Conservation (phyloP, 1,284 basidiomycete species). For the Leccinum griseonigrum region DNA sequence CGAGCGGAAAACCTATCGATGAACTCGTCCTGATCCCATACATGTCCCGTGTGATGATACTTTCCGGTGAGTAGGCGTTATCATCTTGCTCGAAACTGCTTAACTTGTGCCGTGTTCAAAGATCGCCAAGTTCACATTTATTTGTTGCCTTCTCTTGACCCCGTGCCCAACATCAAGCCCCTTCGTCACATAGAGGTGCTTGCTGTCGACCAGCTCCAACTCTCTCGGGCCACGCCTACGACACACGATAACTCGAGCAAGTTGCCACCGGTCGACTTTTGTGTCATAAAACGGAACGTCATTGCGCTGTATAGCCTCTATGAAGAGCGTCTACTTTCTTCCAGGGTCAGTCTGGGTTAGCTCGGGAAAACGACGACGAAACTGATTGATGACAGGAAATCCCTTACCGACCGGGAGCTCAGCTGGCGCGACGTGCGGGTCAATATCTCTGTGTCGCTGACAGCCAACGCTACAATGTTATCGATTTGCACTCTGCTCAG, state of each 20-base stretch:
- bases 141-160: slow-evolving; percentile 74
- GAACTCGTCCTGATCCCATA: slow-evolving; percentile 77
- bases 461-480: slow-evolving; percentile 67
- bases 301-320: slow-evolving; percentile 61
- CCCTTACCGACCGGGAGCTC: slow-evolving; percentile 64
- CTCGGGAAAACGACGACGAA: slow-evolving; percentile 41
- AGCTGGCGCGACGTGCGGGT: slow-evolving; percentile 63
- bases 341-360: slow-evolving; percentile 25
- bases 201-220: slow-evolving; percentile 77
- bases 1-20: slow-evolving; percentile 64
- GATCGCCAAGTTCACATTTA: slow-evolving; percentile 82
- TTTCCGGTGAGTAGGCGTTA: slow-evolving; percentile 52
- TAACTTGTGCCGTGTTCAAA: slow-evolving; percentile 25
- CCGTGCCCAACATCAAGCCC: slow-evolving; percentile 66
- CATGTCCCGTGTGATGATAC: slow-evolving; percentile 66
- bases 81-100: slow-evolving; percentile 1
- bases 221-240: slow-evolving; percentile 51
- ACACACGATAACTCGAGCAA: slow-evolving; percentile 38
- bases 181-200: slow-evolving; percentile 78
- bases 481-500: slow-evolving; percentile 70
- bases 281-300: slow-evolving; percentile 68
- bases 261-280: slow-evolving; percentile 68
- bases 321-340: slow-evolving; percentile 31
- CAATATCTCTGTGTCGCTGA: slow-evolving; percentile 75
- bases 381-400: slow-evolving; percentile 64